phyloP scores from a whole-genome alignment of 2,329 filamentous ascomycete genomes.

The Paramyrothecium roridum region DNA sequence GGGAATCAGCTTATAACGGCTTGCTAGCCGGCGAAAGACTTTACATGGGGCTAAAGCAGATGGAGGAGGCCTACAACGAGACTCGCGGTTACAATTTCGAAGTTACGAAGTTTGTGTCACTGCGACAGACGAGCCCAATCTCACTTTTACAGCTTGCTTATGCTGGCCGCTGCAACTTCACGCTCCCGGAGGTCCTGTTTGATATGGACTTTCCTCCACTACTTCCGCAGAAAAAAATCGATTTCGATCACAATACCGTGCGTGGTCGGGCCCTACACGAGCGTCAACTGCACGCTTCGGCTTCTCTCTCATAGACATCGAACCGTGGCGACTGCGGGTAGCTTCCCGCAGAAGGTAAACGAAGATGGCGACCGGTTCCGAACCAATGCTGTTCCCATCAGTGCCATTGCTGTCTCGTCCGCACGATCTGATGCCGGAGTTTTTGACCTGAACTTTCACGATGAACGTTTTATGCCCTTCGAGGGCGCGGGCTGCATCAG shows the following conservation, averaged over 20 bases:
- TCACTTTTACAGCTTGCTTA: background rate
- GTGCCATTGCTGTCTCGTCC: background rate
- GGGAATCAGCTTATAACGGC: background rate
- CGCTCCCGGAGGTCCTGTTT: background rate
- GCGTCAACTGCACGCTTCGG: background rate
- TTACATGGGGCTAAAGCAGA: background rate
- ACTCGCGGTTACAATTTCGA: background rate
- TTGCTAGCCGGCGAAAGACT: background rate
- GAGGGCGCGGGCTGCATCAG: background rate
- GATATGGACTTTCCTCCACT: background rate
- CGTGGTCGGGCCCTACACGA: background rate
- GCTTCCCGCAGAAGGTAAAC: background rate
- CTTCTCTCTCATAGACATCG: background rate
- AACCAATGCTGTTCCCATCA: background rate
- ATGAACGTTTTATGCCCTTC: slow-evolving; percentile 1
- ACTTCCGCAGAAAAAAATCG: background rate
- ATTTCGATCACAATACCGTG: background rate
- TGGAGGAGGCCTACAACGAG: background rate
- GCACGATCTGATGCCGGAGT: background rate
- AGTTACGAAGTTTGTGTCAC: background rate
- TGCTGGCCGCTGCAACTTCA: background rate
- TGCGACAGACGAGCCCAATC: background rate
- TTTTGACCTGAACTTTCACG: slow-evolving; percentile 1
- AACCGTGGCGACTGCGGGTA: background rate
- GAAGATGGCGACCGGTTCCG: background rate